Conservation (phyloP, 805 yeast genomes). For the Lachancea sp. region DNA sequence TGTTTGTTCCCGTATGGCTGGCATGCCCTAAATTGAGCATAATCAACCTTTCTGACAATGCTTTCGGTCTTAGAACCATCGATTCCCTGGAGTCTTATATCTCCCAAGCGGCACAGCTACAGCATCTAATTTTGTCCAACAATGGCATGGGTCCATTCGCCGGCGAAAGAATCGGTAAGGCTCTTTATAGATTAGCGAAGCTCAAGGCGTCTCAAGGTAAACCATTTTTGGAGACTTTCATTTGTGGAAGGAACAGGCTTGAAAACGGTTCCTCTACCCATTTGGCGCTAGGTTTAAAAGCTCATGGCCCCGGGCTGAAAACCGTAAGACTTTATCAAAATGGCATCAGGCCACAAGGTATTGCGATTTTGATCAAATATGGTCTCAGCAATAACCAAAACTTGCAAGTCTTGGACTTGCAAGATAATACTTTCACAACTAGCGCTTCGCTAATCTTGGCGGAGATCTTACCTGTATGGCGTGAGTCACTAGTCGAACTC, state of each 20-base stretch:
- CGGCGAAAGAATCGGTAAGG: conserved; percentile 88
- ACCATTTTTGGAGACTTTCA: conserved; percentile 66
- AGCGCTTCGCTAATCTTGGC: conserved; percentile 63
- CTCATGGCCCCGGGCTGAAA: conserved; percentile 62
- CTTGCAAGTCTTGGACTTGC: conserved; percentile 72
- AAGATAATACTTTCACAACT: conserved; percentile 88
- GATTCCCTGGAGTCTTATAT: conserved; percentile 80
- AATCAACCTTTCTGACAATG: conserved; percentile 87
- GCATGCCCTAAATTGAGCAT: conserved; percentile 62
- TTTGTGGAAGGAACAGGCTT: conserved; percentile 95
- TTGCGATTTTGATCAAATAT: conserved; percentile 59
- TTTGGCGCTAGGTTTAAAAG: conserved; percentile 77
- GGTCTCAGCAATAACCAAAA: conserved; percentile 62
- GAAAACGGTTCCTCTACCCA: conserved; percentile 90
- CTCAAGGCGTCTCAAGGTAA: conserved; percentile 48
- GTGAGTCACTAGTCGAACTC: conserved; percentile 56
- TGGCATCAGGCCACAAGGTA: conserved; percentile 94
- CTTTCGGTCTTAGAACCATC: conserved; percentile 92
- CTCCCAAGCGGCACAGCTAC: conserved; percentile 66
- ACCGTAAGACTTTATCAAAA: conserved; percentile 83
- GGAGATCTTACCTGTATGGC: conserved; percentile 55
- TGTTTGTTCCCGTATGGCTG: conserved; percentile 66
- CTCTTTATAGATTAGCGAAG: conserved; percentile 63
- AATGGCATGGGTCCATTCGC: conserved; percentile 99
- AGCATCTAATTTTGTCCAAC: conserved; percentile 83